Percentiles rank a stretch among this genome's conserved stretches.
Evolutionary conservation across 768 basidiomycete species (phyloP).

Genomic region (Russula ochroleuca): DNA sequence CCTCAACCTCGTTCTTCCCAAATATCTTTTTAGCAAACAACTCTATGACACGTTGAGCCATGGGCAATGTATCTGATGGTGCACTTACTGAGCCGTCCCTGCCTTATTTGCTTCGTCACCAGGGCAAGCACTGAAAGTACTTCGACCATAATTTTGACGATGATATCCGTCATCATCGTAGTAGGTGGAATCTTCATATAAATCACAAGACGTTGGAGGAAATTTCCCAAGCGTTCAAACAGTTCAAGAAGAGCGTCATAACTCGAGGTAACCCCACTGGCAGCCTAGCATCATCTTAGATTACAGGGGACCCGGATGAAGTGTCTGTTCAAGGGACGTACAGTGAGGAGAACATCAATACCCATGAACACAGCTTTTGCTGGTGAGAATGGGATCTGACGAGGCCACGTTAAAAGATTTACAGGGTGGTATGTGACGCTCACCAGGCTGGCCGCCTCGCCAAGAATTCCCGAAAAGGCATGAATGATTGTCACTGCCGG

Average conservation of each 20-base stretch:
- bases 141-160: conserved; percentile 1
- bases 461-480: not conserved
- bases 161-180: not conserved
- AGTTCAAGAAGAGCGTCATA: conserved; percentile 8
- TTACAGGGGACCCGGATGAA: not conserved
- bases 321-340: not conserved
- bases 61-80: no score
- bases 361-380: not conserved
- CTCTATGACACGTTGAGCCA: not conserved
- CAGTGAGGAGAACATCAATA: not conserved
- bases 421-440: no score
- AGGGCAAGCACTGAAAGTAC: conserved; percentile 14
- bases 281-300: not conserved
- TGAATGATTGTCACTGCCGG: not conserved
- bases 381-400: not conserved
- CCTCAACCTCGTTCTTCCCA: conserved; percentile 7
- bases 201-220: conserved; percentile 4
- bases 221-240: not conserved
- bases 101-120: conserved; percentile 10
- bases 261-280: not conserved
- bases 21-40: conserved; percentile 14
- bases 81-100: conserved; percentile 8
- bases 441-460: not conserved
- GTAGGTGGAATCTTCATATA: not conserved
- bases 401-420: not conserved